Base-by-base conservation (phyloP, 169 alveolate species). In the Cryptosporidium tyzzeri region DNA sequence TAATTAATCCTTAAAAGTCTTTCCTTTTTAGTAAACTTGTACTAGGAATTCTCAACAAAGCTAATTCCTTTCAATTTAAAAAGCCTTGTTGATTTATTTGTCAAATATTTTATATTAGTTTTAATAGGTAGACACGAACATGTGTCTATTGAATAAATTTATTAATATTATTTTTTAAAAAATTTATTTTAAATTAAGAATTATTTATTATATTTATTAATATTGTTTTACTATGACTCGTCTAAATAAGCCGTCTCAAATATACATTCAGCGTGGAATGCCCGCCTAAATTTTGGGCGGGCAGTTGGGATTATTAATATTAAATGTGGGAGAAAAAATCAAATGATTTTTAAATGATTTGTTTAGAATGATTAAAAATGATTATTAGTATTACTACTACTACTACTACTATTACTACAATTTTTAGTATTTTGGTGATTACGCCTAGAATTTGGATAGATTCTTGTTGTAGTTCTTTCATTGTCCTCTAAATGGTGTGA, bases 401-500 rank as follows among this genome's bases (percentile, higher is more conserved):
- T 68, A n/a, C 58, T 14, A 41, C 48, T 41, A 3, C 18, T 9
- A 1, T 1, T 41, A 9, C 48, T 41, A 1, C 4, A 31, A 5
- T 4, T 67, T 10, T 67, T 31, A 14, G 39, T 21, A 48, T 14
- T 44, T 70, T 70, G 44, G n/a, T 70, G 21, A 35, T 2, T 73
- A 33, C 21, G n/a, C 31, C 29, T 59, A 26, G 68, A 31, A 29
- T 58, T 53, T 29, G 86, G 86, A 14, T 53, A 73, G 26, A 55
- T 73, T 55, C 86, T 53, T 6, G 86, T 62, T 7, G 89, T 58
- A n/a, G 71, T 62, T 62, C 89, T 59, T 9, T 41, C 41, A 9
- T 39, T 23, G 2, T 41, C 51, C 21, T 44, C 37, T 1, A 80
- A 51, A 33, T 80, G 89, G n/a, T 61, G n/a, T 14, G 89, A 45